Percentiles rank a stretch among this genome's conserved stretches.
Conservation (phyloP, 345 rosid genomes). For the Melaleuca quinquenervia region DNA sequence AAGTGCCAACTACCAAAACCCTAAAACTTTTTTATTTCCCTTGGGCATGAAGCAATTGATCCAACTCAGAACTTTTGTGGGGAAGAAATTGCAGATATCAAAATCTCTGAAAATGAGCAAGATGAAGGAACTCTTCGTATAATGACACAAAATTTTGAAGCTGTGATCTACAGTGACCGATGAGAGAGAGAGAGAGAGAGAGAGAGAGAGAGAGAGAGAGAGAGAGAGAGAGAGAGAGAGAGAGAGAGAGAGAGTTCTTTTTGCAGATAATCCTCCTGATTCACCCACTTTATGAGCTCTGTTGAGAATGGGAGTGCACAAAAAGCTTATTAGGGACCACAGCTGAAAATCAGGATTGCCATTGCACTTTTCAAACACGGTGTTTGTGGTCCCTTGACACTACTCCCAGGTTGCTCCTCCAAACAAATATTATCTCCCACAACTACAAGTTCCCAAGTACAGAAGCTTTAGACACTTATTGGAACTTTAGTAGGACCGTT, state of each 20-base stretch:
- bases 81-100: background rate
- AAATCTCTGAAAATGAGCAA: background rate
- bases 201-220: background rate
- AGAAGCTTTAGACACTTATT: background rate
- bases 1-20: background rate
- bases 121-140: background rate
- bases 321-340: conserved; percentile 4
- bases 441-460: background rate
- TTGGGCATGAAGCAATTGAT: background rate
- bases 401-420: background rate
- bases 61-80: background rate
- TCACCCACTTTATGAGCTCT: background rate
- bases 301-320: background rate
- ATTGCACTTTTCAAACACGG: background rate
- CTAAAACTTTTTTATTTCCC: background rate
- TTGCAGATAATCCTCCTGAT: background rate
- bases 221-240: background rate
- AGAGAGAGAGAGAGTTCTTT: background rate
- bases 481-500: background rate
- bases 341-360: background rate
- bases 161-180: background rate
- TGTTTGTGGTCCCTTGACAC: background rate
- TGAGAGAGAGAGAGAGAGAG: background rate
- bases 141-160: background rate
- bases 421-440: background rate